Evolutionary conservation across 2,329 filamentous ascomycete genomes (phyloP).

Genomic region (Fusarium austroafricanum): DNA sequence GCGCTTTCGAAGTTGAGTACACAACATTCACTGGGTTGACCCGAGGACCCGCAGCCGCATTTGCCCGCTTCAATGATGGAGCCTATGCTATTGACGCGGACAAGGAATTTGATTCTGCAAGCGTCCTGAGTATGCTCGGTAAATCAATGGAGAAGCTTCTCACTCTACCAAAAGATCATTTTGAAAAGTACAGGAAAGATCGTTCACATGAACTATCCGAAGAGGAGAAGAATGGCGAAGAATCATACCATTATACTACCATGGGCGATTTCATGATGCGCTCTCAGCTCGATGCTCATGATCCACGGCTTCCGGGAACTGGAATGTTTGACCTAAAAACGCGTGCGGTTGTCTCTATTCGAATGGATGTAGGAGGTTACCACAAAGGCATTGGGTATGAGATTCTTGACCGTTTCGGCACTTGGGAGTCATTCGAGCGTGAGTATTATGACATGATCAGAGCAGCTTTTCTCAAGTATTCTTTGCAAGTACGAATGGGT

Average conservation of each 20-base stretch:
- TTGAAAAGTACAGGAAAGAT: constrained; percentile 81
- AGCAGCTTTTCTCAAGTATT: constrained; percentile 95
- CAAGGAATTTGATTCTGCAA: constrained; percentile 88
- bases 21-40: constrained; percentile 77
- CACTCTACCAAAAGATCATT: constrained; percentile 83
- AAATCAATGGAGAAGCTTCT: constrained; percentile 97
- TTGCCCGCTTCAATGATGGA: constrained; percentile 84
- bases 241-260: constrained; percentile 89
- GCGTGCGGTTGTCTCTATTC: constrained; percentile 87
- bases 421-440: constrained; percentile 91
- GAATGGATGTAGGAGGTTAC: constrained; percentile 82
- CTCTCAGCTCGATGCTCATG: constrained; percentile 92
- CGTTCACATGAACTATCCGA: constrained; percentile 76
- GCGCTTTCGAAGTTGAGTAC: constrained; percentile 71
- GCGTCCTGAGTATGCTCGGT: constrained; percentile 89
- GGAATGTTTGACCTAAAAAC: constrained; percentile 98
- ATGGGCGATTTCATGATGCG: constrained; percentile 92
- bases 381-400: constrained; percentile 87
- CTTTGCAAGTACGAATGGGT: constrained; percentile 94
- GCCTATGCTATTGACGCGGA: constrained; percentile 96
- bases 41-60: constrained; percentile 80
- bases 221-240: constrained; percentile 76
- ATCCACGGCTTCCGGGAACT: constrained; percentile 85
- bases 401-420: constrained; percentile 78
- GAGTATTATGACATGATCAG: constrained; percentile 98